Percentiles rank a stretch among this genome's conserved stretches.
Conservation (phyloP, 305 asterid species). For the Fraxinus sp. region DNA sequence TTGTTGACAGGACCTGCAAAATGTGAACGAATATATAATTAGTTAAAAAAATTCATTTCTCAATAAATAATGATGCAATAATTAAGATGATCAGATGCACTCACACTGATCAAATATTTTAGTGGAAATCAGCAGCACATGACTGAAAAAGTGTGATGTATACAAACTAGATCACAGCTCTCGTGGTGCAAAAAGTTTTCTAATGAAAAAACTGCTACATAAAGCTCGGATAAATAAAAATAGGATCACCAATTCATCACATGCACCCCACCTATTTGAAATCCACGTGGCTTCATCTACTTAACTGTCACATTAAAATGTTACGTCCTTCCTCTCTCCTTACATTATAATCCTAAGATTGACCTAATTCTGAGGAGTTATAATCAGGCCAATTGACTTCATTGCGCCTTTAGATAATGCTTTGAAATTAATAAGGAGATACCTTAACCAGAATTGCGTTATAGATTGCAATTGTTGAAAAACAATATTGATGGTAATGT, state of each 20-base stretch:
- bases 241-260: background rate
- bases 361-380: background rate
- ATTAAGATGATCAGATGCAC: conserved; percentile 4
- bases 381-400: background rate
- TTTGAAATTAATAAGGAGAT: background rate
- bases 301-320: background rate
- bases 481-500: background rate
- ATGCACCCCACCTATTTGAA: background rate
- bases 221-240: background rate
- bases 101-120: background rate
- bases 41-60: background rate
- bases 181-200: background rate
- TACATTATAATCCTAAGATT: background rate
- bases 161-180: background rate
- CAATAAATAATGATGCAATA: background rate
- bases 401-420: background rate
- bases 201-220: background rate
- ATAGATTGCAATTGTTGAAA: background rate
- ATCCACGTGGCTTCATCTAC: background rate
- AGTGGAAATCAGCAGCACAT: background rate
- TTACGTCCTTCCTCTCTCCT: background rate
- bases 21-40: conserved; percentile 20
- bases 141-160: background rate
- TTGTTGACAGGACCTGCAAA: conserved; percentile 72
- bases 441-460: background rate